phyloP scores from a whole-genome alignment of 2,329 filamentous ascomycete species.

The Colletotrichum tropicale region DNA sequence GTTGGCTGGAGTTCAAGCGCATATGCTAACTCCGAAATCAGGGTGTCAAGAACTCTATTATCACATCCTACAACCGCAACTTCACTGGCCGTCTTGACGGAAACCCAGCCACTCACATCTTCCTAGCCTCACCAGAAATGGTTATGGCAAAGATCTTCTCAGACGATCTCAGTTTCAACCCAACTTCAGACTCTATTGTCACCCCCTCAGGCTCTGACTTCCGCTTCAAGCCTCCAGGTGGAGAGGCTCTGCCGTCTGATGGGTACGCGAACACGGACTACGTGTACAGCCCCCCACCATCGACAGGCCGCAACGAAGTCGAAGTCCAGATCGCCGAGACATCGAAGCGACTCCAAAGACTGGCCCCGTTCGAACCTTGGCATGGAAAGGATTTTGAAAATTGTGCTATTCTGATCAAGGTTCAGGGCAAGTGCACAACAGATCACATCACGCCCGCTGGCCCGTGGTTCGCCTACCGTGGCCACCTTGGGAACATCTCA shows the following conservation, averaged over 20 bases:
- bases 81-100: slow-evolving; percentile 82
- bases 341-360: slow-evolving; percentile 75
- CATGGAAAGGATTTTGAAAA: slow-evolving; percentile 70
- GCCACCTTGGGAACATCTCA: slow-evolving; percentile 80
- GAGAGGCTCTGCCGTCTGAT: slow-evolving; percentile 65
- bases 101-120: slow-evolving; percentile 79
- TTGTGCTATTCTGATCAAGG: slow-evolving; percentile 77
- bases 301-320: slow-evolving; percentile 40
- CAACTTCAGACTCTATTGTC: slow-evolving; percentile 70
- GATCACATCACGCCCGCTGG: slow-evolving; percentile 82
- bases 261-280: slow-evolving; percentile 21
- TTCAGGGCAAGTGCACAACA: slow-evolving; percentile 77
- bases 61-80: slow-evolving; percentile 84
- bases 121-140: slow-evolving; percentile 77
- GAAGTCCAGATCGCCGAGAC: slow-evolving; percentile 70
- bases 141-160: slow-evolving; percentile 76
- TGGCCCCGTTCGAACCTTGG: slow-evolving; percentile 72
- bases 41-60: slow-evolving; percentile 73
- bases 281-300: slow-evolving; percentile 65
- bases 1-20: neutral
- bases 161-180: slow-evolving; percentile 76
- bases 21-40: slow-evolving; percentile 30
- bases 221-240: slow-evolving; percentile 68
- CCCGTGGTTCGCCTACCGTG: slow-evolving; percentile 80
- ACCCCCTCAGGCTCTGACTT: slow-evolving; percentile 73